Evolutionary conservation across 1,284 basidiomycete species (phyloP).

Genomic region (Trichosporon sp.): DNA sequence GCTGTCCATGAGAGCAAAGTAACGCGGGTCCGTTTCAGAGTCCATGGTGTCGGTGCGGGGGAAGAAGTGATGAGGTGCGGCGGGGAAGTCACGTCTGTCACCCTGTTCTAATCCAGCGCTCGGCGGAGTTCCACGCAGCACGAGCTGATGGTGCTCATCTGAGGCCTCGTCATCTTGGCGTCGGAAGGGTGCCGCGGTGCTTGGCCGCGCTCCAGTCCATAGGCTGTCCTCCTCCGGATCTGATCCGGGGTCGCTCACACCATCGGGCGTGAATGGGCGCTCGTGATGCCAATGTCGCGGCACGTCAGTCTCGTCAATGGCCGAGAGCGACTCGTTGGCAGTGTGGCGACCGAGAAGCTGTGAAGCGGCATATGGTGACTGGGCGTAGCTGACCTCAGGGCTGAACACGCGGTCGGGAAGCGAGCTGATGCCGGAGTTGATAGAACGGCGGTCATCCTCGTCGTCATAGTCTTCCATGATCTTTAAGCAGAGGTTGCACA

Average conservation of each 20-base stretch:
- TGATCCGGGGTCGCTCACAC: constrained; percentile 25
- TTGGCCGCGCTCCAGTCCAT: constrained; percentile 50
- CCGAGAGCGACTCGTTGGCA: constrained; percentile 36
- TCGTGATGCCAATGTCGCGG: constrained; percentile 26
- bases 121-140: not conserved
- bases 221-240: constrained; percentile 46
- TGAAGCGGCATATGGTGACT: constrained; percentile 81
- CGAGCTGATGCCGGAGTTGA: constrained; percentile 38
- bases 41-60: constrained; percentile 37
- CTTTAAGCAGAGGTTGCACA: constrained; percentile 89
- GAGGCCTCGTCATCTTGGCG: constrained; percentile 58
- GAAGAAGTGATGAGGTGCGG: constrained; percentile 26
- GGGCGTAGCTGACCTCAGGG: constrained; percentile 49
- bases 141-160: constrained; percentile 15
- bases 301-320: constrained; percentile 41
- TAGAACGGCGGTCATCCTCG: constrained; percentile 52
- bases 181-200: constrained; percentile 68
- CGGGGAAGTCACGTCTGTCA: constrained; percentile 12
- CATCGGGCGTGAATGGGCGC: constrained; percentile 36
- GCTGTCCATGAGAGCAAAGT: constrained; percentile 2
- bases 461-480: constrained; percentile 74
- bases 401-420: constrained; percentile 41
- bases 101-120: not conserved
- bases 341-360: constrained; percentile 59
- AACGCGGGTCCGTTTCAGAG: constrained; percentile 16